Percentiles rank a stretch among this genome's conserved stretches.
Conservation (phyloP, 352 stramenopile species). For the Phytophthora idaei region DNA sequence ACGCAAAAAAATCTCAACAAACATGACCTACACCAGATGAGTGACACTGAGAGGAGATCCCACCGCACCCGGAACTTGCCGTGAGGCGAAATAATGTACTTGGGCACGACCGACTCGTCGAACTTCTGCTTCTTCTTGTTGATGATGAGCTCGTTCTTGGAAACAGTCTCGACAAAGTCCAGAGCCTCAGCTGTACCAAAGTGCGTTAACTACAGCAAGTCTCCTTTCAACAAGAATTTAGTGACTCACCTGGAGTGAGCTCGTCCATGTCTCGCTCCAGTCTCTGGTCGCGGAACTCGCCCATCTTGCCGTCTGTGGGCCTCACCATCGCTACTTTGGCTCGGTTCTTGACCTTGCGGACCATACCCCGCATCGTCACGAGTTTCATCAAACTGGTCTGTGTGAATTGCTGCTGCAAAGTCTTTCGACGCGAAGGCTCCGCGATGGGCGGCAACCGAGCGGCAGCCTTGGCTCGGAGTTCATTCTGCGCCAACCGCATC, state of each 20-base stretch:
- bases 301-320: slow-evolving; percentile 38
- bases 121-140: slow-evolving; percentile 88
- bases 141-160: slow-evolving; percentile 85
- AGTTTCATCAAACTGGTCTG: slow-evolving; percentile 62
- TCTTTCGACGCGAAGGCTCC: slow-evolving; percentile 21
- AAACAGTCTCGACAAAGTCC: slow-evolving; percentile 78
- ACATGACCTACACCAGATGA: slow-evolving; percentile 67
- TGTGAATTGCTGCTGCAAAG: slow-evolving; percentile 25
- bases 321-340: slow-evolving; percentile 45
- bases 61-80: slow-evolving; percentile 79
- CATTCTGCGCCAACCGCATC: slow-evolving; percentile 82
- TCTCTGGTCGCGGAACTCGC: slow-evolving; percentile 38
- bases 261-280: slow-evolving; percentile 77
- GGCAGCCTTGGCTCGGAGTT: slow-evolving; percentile 74
- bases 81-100: slow-evolving; percentile 77
- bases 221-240: background rate
- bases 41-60: slow-evolving; percentile 69
- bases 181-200: slow-evolving; percentile 61
- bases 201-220: slow-evolving; percentile 6
- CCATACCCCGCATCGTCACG: slow-evolving; percentile 61
- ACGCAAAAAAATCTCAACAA: background rate
- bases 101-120: slow-evolving; percentile 81
- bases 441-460: slow-evolving; percentile 39
- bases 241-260: slow-evolving; percentile 64
- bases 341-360: slow-evolving; percentile 64